These are phyloP conservation scores for Allium sativum DNA, from an alignment of 106 monocot species.

Conservation along the genomic window DNA sequence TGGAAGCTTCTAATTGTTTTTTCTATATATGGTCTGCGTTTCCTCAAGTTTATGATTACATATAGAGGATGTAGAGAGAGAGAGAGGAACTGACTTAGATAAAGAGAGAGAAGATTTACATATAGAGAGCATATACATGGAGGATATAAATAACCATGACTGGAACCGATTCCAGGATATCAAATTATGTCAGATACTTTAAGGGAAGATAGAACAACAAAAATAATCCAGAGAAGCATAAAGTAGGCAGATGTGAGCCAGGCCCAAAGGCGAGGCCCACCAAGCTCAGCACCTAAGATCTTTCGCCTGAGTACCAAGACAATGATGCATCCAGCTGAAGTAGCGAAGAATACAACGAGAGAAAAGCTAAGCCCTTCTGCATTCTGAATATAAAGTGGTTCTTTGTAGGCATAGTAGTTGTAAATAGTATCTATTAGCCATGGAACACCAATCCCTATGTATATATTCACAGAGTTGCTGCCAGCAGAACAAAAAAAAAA, in stretches of 20 bases:
- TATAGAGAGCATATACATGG: too few species aligned
- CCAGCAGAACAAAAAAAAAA: slow-evolving; percentile 1
- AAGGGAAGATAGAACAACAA: slow-evolving; percentile 63
- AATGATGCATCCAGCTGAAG: slow-evolving; percentile 51
- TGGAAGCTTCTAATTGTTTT: too few species aligned
- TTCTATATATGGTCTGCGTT: too few species aligned
- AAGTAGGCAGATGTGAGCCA: slow-evolving; percentile 62
- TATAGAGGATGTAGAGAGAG: too few species aligned
- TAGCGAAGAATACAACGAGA: slow-evolving; percentile 66
- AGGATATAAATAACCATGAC: too few species aligned
- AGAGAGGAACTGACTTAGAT: too few species aligned
- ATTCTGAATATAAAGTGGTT: slow-evolving; percentile 50
- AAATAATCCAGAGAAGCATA: slow-evolving; percentile 62
- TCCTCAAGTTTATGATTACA: too few species aligned
- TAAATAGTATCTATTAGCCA: slow-evolving; percentile 68
- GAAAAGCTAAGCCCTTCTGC: slow-evolving; percentile 70
- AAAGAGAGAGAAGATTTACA: too few species aligned
- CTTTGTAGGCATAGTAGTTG: slow-evolving; percentile 41
- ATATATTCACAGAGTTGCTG: slow-evolving; percentile 89
- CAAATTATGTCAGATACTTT: slow-evolving; percentile 51
- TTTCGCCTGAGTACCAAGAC: slow-evolving; percentile 60
- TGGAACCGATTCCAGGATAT: neutral
- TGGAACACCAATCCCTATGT: slow-evolving; percentile 69
- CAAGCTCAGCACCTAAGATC: slow-evolving; percentile 61
- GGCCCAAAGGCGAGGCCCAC: slow-evolving; percentile 65